Conservation (phyloP, 306 rosid species). For the Arachis hypogaea region DNA sequence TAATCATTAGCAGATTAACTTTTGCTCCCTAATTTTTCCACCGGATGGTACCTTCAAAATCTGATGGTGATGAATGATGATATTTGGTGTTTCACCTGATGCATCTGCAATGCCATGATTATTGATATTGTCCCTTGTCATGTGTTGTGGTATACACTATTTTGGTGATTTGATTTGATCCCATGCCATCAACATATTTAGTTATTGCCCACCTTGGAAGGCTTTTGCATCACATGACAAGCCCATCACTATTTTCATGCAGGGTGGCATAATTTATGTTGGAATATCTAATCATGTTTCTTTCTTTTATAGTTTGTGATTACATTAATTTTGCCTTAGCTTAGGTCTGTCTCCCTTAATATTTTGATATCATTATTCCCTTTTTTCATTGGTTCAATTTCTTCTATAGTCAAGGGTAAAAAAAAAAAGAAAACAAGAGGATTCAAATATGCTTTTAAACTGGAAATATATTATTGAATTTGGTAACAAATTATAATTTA, state of each 20-base stretch:
- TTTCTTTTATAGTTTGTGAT: slow-evolving; percentile 2
- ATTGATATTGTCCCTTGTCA: slow-evolving; percentile 5
- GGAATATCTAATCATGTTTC: slow-evolving; percentile 43
- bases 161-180: background rate
- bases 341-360: background rate
- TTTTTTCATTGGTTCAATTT: background rate
- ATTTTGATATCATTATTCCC: slow-evolving; percentile 12
- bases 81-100: slow-evolving; percentile 1
- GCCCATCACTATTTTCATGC: slow-evolving; percentile 25
- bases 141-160: background rate
- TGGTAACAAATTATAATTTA: slow-evolving; percentile 42
- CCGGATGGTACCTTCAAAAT: background rate
- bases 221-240: slow-evolving; percentile 34
- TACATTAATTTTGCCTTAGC: background rate
- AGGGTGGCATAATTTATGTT: slow-evolving; percentile 37
- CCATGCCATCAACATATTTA: background rate
- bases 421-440: too few species aligned
- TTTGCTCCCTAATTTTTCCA: background rate
- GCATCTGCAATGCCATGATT: background rate
- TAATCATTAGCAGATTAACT: slow-evolving; percentile 16
- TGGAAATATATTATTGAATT: slow-evolving; percentile 37
- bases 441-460: slow-evolving; percentile 17
- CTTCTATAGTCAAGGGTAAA: background rate
- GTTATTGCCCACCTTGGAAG: slow-evolving; percentile 15
- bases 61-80: background rate